Percentiles rank a stretch among this genome's conserved stretches.
These are phyloP conservation scores for Pulveroboletus frians DNA, from an alignment of 768 basidiomycete species.

Conservation along the genomic window DNA sequence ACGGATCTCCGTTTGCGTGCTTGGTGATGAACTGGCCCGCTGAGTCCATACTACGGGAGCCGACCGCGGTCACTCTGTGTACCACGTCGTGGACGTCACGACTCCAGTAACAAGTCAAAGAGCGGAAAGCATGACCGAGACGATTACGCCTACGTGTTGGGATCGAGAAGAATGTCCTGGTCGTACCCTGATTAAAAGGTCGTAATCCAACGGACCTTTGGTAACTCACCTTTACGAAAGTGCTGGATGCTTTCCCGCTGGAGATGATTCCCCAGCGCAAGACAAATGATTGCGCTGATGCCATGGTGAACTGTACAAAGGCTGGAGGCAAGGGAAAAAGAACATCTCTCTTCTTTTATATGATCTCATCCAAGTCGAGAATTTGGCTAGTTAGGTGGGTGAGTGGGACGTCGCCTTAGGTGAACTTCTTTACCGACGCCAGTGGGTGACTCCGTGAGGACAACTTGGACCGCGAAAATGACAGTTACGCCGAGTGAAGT, in stretches of 20 bases:
- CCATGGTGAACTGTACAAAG: constrained; percentile 11
- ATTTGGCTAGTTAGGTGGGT: constrained; percentile 8
- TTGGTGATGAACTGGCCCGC: constrained; percentile 64
- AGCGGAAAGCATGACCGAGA: background rate
- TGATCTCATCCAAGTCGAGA: background rate
- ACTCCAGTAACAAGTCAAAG: constrained; percentile 31
- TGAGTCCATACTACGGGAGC: constrained; percentile 64
- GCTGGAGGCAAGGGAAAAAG: background rate
- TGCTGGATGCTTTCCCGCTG: constrained; percentile 65
- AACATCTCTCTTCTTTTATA: constrained; percentile 4
- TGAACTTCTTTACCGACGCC: no score
- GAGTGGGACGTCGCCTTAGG: no score
- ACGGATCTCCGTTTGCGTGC: constrained; percentile 44
- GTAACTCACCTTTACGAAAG: constrained; percentile 57
- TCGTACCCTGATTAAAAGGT: constrained; percentile 1
- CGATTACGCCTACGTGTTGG: constrained; percentile 52
- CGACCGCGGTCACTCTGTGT: constrained; percentile 70
- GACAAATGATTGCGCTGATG: constrained; percentile 32
- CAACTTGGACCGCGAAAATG: no score
- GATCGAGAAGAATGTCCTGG: constrained; percentile 74
- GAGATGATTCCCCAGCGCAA: constrained; percentile 87
- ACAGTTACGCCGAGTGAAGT: no score
- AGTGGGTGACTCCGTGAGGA: no score
- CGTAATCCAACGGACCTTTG: background rate
- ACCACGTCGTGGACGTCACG: constrained; percentile 59